Percentiles rank a stretch among this genome's conserved stretches.
Conservation (phyloP, 164 flowering plant genomes). For the Chloranthus sessilifolius region DNA sequence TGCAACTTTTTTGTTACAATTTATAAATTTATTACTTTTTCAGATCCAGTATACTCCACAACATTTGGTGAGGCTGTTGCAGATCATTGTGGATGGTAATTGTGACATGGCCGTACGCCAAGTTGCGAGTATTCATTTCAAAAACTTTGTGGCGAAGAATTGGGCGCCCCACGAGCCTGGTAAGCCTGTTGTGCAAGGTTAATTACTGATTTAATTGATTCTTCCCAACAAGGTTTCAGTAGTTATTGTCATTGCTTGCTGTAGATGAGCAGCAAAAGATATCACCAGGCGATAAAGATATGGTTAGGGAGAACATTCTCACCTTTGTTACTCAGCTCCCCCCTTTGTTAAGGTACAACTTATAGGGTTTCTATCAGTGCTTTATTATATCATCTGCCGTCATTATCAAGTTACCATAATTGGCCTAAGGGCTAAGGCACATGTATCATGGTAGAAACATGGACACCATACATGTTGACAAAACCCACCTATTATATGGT, state of each 20-base stretch:
- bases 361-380: too few species aligned
- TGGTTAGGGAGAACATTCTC: slow-evolving; percentile 80
- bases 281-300: slow-evolving; percentile 55
- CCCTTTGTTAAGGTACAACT: slow-evolving; percentile 68
- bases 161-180: slow-evolving; percentile 92
- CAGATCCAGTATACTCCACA: slow-evolving; percentile 87
- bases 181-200: slow-evolving; percentile 14
- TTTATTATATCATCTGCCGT: too few species aligned
- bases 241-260: not conserved
- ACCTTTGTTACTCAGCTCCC: slow-evolving; percentile 72
- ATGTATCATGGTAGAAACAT: too few species aligned
- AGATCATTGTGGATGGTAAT: slow-evolving; percentile 77
- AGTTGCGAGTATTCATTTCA: slow-evolving; percentile 94
- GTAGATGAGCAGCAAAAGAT: slow-evolving; percentile 75
- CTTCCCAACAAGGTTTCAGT: not conserved
- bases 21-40: too few species aligned
- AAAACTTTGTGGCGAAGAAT: slow-evolving; percentile 85
- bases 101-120: slow-evolving; percentile 82
- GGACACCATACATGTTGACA: too few species aligned
- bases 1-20: too few species aligned
- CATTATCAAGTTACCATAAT: too few species aligned
- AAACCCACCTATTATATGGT: too few species aligned
- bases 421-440: too few species aligned
- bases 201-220: not conserved
- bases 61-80: slow-evolving; percentile 86